Percentiles rank a stretch among this genome's conserved stretches.
Conservation (phyloP, 345 rosid species). For the Rhodomyrtus tomentosa region DNA sequence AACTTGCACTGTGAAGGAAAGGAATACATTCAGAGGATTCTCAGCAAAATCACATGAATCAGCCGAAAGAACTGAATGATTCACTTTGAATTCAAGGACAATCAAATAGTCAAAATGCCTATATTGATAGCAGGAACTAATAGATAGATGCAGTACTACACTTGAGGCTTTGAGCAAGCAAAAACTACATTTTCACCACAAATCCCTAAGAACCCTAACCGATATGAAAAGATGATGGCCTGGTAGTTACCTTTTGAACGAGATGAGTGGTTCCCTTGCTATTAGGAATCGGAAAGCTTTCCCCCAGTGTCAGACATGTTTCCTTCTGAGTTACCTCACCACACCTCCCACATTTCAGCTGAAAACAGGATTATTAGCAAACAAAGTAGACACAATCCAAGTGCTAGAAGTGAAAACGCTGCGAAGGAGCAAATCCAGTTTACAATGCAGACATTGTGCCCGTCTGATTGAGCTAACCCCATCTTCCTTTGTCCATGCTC, state of each 20-base stretch:
- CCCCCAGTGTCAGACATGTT: slow-evolving; percentile 62
- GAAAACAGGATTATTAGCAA: neutral
- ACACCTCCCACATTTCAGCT: slow-evolving; percentile 76
- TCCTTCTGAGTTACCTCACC: slow-evolving; percentile 81
- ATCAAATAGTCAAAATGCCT: neutral
- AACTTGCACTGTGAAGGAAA: slow-evolving; percentile 57
- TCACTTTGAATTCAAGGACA: neutral
- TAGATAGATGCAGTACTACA: neutral
- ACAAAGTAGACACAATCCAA: neutral
- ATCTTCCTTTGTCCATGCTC: neutral
- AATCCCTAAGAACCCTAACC: neutral
- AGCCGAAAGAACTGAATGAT: neutral
- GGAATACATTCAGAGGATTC: neutral
- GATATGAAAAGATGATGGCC: neutral
- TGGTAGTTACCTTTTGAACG: slow-evolving; percentile 56
- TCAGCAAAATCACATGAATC: neutral
- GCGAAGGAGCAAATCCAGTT: neutral
- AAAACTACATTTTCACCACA: neutral
- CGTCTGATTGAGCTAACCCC: neutral
- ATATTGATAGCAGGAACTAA: neutral
- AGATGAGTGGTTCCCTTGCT: slow-evolving; percentile 66
- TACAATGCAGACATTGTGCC: neutral
- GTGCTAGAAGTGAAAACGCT: neutral
- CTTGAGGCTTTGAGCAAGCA: neutral
- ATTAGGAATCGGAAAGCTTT: slow-evolving; percentile 35